Evolutionary conservation across 1,284 basidiomycete species (phyloP).

Genomic region (Austroboletus novae-zelandiae): DNA sequence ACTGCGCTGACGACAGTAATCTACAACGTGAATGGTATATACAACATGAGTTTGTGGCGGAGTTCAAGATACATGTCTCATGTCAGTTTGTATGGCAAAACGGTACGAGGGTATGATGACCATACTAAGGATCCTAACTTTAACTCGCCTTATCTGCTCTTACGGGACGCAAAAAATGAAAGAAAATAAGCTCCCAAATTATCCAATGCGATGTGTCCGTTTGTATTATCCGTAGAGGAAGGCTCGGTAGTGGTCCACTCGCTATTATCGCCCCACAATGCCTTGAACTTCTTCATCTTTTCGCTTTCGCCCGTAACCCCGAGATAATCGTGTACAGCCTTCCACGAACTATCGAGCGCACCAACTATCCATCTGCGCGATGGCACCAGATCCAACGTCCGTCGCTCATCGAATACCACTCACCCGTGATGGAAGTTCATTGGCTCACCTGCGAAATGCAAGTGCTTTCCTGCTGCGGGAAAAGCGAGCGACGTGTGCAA

Average conservation of each 20-base stretch:
- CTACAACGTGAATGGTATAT: too few species aligned
- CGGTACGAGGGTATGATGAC: too few species aligned
- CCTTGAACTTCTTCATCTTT: constrained; percentile 5
- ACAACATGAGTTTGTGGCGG: too few species aligned
- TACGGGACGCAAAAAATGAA: too few species aligned
- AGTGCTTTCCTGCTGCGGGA: constrained; percentile 9
- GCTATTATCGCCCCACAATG: constrained; percentile 13
- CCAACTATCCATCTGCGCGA: constrained; percentile 14
- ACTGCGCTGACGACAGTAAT: too few species aligned
- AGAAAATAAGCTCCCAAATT: too few species aligned
- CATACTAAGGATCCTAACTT: too few species aligned
- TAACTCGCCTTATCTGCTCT: too few species aligned
- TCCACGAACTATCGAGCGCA: constrained; percentile 5
- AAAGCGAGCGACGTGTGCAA: constrained; percentile 9
- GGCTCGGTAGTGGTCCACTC: constrained; percentile 6
- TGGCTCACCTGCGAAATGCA: constrained; percentile 21
- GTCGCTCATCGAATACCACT: not conserved
- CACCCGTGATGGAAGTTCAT: constrained; percentile 15
- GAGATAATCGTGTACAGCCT: constrained; percentile 14
- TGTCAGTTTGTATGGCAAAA: too few species aligned
- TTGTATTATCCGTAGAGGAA: too few species aligned
- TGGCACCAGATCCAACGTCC: not conserved
- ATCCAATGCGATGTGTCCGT: too few species aligned
- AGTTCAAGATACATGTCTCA: too few species aligned
- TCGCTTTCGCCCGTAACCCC: not conserved